Evolutionary conservation across 768 basidiomycete genomes (phyloP), one percentile per base, ranked within the genome.

Genomic region (Collybia sordida): DNA sequence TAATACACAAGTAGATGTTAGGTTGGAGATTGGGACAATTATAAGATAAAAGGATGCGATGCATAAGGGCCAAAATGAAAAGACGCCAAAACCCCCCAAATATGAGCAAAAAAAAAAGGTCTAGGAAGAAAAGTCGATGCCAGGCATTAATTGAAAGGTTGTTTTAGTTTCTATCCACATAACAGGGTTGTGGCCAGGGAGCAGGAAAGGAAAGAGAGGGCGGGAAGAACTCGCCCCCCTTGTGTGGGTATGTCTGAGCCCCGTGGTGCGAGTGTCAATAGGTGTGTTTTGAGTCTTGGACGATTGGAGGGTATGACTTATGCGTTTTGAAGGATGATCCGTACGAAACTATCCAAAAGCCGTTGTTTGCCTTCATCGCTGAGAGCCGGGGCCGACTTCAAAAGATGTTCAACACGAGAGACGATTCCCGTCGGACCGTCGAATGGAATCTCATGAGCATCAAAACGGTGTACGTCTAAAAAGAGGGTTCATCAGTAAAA

Each of bases 381-480:
- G 45, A 86, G 64, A 51, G 69, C 66, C 19, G 74, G 72, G 4
- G 83, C 71, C 38, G 70, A 69, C 42, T 71, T 71, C 46, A 91
- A 72, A 31, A 91, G 72, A 39, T 75, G 73, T 58, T 83, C 80
- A 5, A 88, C 83, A 37, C 78, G 80, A 22, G 73, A 61, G n/a
- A 89, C 72, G 36, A 91, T 81, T 18, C 89, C 89, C 25, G 71
- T 74, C 9, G 86, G 80, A 14, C 88, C 88, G 50, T 90, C 86
- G 43, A 90, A 82, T 3, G 86, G 83, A 41, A 91, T 90, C 37
- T 80, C 73, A 53, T 85, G 80, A 17, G 83, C 83, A 62, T 90
- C 88, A 59, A 86, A 90, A 52, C 81, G 81, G 61, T 82, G 82
- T 14, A 90, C 84, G 67, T 87, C 88, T 90, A 53, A 6, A 39